These are phyloP conservation scores for Pichia manshurica DNA, from an alignment of 805 yeast genomes.

Conservation along the genomic window DNA sequence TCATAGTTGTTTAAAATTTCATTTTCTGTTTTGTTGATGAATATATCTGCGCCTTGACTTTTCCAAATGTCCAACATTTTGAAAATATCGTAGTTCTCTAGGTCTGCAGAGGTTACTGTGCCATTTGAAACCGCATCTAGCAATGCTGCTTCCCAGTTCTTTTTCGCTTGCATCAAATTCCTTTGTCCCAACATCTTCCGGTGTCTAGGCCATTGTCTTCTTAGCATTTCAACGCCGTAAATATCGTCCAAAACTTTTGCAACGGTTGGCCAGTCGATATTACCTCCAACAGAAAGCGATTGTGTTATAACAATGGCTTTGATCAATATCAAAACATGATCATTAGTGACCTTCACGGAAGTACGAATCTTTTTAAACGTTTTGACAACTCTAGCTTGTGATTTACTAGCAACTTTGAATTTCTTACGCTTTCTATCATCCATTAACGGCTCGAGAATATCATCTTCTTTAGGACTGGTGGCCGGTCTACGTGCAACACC, in stretches of 20 bases:
- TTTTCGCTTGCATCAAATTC: constrained; percentile 48
- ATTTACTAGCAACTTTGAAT: constrained; percentile 13
- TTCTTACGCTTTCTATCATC: constrained; percentile 27
- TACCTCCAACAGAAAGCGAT: constrained; percentile 45
- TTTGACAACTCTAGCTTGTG: constrained; percentile 15
- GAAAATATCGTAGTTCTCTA: constrained; percentile 44
- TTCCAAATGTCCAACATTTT: constrained; percentile 63
- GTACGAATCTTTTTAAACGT: constrained; percentile 23
- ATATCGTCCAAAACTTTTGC: constrained; percentile 41
- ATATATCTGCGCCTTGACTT: constrained; percentile 33
- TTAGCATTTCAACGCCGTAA: constrained; percentile 39
- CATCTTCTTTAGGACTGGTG: constrained; percentile 14
- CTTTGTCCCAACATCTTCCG: constrained; percentile 52
- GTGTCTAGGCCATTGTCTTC: constrained; percentile 66
- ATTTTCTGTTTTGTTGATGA: constrained; percentile 25
- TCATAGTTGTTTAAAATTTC: constrained; percentile 34
- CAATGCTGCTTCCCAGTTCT: constrained; percentile 63
- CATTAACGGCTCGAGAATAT: constrained; percentile 26
- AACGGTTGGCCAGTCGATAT: constrained; percentile 62
- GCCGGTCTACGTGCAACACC: not conserved
- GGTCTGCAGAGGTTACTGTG: constrained; percentile 41
- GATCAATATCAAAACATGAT: constrained; percentile 51
- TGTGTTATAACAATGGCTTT: constrained; percentile 64
- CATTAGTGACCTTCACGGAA: constrained; percentile 21
- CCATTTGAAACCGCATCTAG: constrained; percentile 54